A percentile compares a stretch with the other conserved stretches of the same genome.
phyloP scores from a whole-genome alignment of 2,329 filamentous ascomycete species.

The Colletotrichum sojae region DNA sequence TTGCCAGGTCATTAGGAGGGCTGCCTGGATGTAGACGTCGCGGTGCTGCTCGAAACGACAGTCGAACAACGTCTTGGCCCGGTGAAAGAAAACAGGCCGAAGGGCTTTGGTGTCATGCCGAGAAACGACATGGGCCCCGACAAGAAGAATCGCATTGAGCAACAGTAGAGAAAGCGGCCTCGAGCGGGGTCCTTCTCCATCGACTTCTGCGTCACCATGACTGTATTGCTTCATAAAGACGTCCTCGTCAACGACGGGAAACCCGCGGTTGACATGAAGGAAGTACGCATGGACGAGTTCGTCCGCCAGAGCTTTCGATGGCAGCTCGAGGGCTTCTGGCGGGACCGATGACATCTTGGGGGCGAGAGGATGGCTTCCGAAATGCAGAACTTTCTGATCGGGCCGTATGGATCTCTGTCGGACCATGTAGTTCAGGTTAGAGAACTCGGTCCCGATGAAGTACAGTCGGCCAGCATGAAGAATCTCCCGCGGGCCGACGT shows the following conservation, averaged over 20 bases:
- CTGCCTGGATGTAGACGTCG: conserved; percentile 67
- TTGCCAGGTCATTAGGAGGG: conserved; percentile 69
- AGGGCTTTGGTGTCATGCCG: conserved; percentile 54
- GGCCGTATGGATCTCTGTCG: conserved; percentile 56
- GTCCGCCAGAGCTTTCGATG: conserved; percentile 62
- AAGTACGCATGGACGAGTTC: conserved; percentile 67
- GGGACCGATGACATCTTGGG: conserved; percentile 58
- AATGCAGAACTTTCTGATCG: conserved; percentile 50
- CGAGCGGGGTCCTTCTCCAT: background rate
- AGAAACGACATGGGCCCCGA: conserved; percentile 64
- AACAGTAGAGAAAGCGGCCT: conserved; percentile 61
- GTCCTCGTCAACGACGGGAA: conserved; percentile 66
- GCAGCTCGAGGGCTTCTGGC: conserved; percentile 63
- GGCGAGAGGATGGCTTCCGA: conserved; percentile 50
- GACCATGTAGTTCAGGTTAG: conserved; percentile 69
- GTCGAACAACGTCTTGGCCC: conserved; percentile 68
- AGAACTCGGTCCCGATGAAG: conserved; percentile 69
- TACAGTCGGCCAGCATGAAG: conserved; percentile 62
- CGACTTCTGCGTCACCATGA: conserved; percentile 60
- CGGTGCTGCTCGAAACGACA: conserved; percentile 67
- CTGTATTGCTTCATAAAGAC: conserved; percentile 65
- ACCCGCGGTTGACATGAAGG: conserved; percentile 63
- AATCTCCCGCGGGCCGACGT: conserved; percentile 61
- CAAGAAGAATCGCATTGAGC: conserved; percentile 65
- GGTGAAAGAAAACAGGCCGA: conserved; percentile 64